Conservation (phyloP, 176 grass and related monocot genomes). For the Guadua angustifolia region DNA sequence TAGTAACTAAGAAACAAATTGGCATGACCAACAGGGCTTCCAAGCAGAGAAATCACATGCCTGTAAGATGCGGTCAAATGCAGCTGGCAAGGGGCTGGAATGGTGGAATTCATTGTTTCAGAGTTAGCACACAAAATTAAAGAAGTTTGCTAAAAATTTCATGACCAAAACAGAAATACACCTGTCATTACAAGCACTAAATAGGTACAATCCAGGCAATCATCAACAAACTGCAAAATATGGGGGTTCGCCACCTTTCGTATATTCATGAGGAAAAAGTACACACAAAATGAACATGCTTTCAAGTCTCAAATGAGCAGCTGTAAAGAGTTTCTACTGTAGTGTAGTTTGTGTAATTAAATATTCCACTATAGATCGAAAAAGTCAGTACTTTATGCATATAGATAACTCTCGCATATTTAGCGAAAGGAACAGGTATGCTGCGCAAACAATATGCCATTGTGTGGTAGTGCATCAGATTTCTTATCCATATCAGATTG, state of each 20-base stretch:
- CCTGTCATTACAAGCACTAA: background rate
- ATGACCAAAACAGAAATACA: background rate
- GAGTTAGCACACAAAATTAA: too few species aligned
- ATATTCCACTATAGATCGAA: background rate
- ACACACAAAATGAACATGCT: slow-evolving; percentile 12
- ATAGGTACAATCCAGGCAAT: background rate
- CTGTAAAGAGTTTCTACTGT: background rate
- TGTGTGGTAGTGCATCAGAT: background rate
- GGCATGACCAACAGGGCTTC: background rate
- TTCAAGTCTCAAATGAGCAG: background rate
- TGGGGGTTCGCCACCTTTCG: background rate
- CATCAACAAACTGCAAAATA: slow-evolving; percentile 11
- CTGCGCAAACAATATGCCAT: background rate
- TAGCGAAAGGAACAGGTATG: background rate
- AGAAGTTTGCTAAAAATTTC: background rate
- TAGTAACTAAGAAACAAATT: slow-evolving; percentile 15
- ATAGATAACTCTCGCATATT: slow-evolving; percentile 13
- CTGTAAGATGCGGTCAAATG: slow-evolving; percentile 93
- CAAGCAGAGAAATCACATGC: slow-evolving; percentile 41
- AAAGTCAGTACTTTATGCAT: background rate
- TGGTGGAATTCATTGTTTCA: background rate
- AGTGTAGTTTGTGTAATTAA: background rate
- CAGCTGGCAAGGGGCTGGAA: slow-evolving; percentile 87
- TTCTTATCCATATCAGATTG: background rate
- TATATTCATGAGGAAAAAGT: slow-evolving; percentile 8